Percentiles rank a stretch among this genome's conserved stretches.
These are phyloP conservation scores for Metschnikowia lochheadii DNA, from an alignment of 805 yeast genomes.

Conservation along the genomic window DNA sequence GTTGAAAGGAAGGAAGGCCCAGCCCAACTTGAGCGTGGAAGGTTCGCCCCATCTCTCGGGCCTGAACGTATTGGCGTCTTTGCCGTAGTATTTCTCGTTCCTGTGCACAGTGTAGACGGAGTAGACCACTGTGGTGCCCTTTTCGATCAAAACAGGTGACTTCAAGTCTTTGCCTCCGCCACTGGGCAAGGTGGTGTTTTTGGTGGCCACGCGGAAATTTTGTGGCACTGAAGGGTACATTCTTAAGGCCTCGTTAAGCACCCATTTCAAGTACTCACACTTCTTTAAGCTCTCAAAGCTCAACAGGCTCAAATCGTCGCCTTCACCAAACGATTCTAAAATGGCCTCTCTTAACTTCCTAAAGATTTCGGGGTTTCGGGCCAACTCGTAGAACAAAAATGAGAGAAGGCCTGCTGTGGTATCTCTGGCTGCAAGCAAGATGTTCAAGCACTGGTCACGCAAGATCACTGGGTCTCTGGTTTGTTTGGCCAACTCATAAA, in stretches of 20 bases:
- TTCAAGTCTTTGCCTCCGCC: conserved; percentile 45
- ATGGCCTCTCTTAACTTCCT: conserved; percentile 36
- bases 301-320: conserved; percentile 34
- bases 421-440: conserved; percentile 52
- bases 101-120: conserved; percentile 42
- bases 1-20: conserved; percentile 22
- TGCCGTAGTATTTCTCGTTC: conserved; percentile 33
- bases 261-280: conserved; percentile 44
- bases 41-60: conserved; percentile 48
- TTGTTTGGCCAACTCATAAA: conserved; percentile 46
- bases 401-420: conserved; percentile 51
- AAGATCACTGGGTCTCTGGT: conserved; percentile 44
- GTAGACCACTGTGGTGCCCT: conserved; percentile 42
- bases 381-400: conserved; percentile 42
- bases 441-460: conserved; percentile 49
- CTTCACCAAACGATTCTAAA: conserved; percentile 28
- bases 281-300: conserved; percentile 48
- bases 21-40: conserved; percentile 15
- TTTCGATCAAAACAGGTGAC: conserved; percentile 37
- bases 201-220: conserved; percentile 44
- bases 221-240: conserved; percentile 50
- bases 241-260: conserved; percentile 47
- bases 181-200: conserved; percentile 45
- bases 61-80: conserved; percentile 39
- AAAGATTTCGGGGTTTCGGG: conserved; percentile 39